These are phyloP conservation scores for Salicornia ramosissima DNA, from an alignment of 148 eudicot species.

Conservation along the genomic window DNA sequence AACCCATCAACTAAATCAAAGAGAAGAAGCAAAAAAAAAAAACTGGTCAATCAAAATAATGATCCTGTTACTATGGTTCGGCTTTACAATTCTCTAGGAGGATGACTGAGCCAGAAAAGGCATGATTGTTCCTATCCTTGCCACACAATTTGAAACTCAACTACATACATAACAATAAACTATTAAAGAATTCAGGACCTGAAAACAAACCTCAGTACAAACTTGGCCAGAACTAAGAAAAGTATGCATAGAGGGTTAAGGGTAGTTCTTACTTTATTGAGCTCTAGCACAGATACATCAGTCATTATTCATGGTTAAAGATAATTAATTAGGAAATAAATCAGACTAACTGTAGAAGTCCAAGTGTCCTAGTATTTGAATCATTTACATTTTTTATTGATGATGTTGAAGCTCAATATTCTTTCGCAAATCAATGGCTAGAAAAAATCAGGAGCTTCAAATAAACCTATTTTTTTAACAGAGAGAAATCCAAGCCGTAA, in stretches of 20 bases:
- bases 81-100: neutral
- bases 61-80: neutral
- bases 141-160: neutral
- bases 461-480: too few relatives aligned
- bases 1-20: neutral
- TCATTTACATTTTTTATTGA: too few relatives aligned
- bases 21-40: neutral
- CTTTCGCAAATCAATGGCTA: too few relatives aligned
- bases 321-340: too few relatives aligned
- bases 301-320: neutral
- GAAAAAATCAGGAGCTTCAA: too few relatives aligned
- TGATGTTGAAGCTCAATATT: too few relatives aligned
- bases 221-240: neutral
- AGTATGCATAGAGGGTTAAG: neutral
- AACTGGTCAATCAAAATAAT: neutral
- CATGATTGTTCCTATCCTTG: neutral
- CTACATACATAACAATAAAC: neutral
- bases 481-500: too few relatives aligned
- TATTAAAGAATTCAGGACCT: neutral
- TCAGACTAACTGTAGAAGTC: too few relatives aligned
- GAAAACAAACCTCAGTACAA: neutral
- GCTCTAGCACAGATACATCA: neutral
- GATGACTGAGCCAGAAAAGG: neutral
- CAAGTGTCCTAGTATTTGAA: too few relatives aligned
- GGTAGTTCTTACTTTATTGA: neutral